Conservation (phyloP, 2,329 filamentous ascomycete species). For the Sporothrix inflata region DNA sequence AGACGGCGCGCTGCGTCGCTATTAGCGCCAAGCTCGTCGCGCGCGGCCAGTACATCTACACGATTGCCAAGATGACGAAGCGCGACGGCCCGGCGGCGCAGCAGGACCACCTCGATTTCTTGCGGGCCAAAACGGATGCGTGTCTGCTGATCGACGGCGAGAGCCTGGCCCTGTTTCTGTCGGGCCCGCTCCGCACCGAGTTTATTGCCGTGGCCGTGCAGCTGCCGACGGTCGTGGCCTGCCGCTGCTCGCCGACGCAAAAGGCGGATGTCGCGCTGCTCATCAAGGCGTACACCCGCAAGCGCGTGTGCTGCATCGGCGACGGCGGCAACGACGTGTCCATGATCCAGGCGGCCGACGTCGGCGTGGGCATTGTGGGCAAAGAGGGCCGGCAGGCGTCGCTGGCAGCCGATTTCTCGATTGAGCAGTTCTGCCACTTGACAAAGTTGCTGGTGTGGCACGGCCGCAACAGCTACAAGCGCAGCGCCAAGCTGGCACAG, state of each 20-base stretch:
- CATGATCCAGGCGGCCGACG: constrained; percentile 98
- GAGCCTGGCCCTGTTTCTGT: constrained; percentile 80
- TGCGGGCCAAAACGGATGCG: constrained; percentile 82
- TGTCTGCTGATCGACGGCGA: constrained; percentile 95
- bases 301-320: constrained; percentile 95
- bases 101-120: constrained; percentile 84
- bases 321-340: constrained; percentile 98
- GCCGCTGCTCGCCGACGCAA: constrained; percentile 93
- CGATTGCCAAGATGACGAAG: constrained; percentile 80
- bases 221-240: constrained; percentile 90
- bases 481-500: constrained; percentile 91
- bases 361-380: constrained; percentile 95
- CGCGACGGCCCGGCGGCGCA: constrained; percentile 72
- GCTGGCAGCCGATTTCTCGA: constrained; percentile 93
- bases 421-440: constrained; percentile 91
- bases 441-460: constrained; percentile 99
- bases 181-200: constrained; percentile 69
- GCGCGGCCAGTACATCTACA: constrained; percentile 93
- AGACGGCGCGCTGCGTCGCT: constrained; percentile 94
- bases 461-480: constrained; percentile 94
- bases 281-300: constrained; percentile 89
- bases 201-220: constrained; percentile 89
- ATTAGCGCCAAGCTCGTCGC: constrained; percentile 93
- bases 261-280: constrained; percentile 92
- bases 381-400: constrained; percentile 96